Base-by-base conservation (phyloP, 306 rosid genomes). In the Boehmeria nivea region DNA sequence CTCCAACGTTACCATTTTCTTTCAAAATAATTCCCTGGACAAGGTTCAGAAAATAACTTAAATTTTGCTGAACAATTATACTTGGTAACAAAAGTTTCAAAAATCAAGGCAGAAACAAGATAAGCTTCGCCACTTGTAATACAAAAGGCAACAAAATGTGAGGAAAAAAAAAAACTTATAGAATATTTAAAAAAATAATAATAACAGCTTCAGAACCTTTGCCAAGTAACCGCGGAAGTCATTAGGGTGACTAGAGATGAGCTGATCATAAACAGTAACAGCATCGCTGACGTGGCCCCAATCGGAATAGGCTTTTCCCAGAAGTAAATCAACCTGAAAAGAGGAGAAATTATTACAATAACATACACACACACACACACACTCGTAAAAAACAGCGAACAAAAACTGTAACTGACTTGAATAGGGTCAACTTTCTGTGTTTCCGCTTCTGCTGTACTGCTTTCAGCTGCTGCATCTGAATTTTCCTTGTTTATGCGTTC, bases 211-310 rank as follows among this genome's bases (percentile, higher is more conserved):
- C 43, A 33, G 43, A 50, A 84, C 95, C 97, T 86, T 90, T 37
- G 97, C 97, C 65, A 90, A 74, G 78, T 90, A 90, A 64, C 94
- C 94, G 13, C 95, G 97, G 72, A 90, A 90, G 77, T 90, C 91
- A 39, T 76, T 67, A 33, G 94, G 85, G 69, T 84, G 81, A 65
- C 74, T 61, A 60, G 90, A 69, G 70, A 90, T 84, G 71, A 90
- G 90, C 63, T 62, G 76, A 66, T 90, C 85, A 48, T 86, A 90
- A 53, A 90, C 90, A 37, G 97, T 72, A 33, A 90, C 70, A 59
- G 97, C 97, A 78, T 90, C 97, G 72, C 85, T 67, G 28, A 86
- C 62, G 75, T 74, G 97, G 33, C 97, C 97, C 95, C 97, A 84
- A 31, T 86, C 94, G 58, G 95, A 83, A 74, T 86, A 90, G 26